Evolutionary conservation across 2,329 filamentous ascomycete genomes (phyloP), one percentile per base, ranked within the genome.

Genomic region (Fusarium poae): DNA sequence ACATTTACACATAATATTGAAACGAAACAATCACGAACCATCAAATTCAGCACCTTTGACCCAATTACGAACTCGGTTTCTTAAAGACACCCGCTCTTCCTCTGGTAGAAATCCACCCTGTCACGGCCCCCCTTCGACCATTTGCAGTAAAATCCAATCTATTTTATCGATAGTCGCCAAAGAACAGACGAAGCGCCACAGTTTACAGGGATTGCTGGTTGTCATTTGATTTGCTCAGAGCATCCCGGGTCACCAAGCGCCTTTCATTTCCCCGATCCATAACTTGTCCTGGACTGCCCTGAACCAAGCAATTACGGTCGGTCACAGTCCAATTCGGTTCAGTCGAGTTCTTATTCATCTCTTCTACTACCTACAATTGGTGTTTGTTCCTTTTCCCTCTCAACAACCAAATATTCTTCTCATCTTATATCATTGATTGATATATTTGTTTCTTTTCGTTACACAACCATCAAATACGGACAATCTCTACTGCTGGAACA

Each of bases 251-350:
- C 63, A 62, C 46, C 58, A 62, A 51, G 42, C 42, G 54, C 67
- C 64, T 63, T 71, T 74, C 72, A 74, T 74, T 74, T 74, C 72
- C 72, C 49, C 18, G 46, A 39, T 37, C 32, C 34, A 50, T 53
- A 59, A 45, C 60, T 53, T 44, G 18, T 21, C 49, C 49, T 54
- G 40, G 39, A 25, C 37, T 42, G 20, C 25, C 49, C 25, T 21
- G 48, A 51, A 18, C 44, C 44, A 44, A 45, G 29, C 27, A 29
- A 52, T 51, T 29, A 29, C 35, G 8, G n/a, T 52, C 39, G 23
- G 30, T 32, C 39, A n/a, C n/a, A n/a, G n/a, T n/a, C n/a, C n/a
- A n/a, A n/a, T n/a, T n/a, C n/a, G n/a, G n/a, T n/a, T n/a, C n/a
- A n/a, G n/a, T n/a, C n/a, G n/a, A n/a, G n/a, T n/a, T n/a, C 25